Evolutionary conservation across 2,329 filamentous ascomycete species (phyloP), one percentile per base, ranked within the genome.

Genomic region (Rosellinia necatrix): DNA sequence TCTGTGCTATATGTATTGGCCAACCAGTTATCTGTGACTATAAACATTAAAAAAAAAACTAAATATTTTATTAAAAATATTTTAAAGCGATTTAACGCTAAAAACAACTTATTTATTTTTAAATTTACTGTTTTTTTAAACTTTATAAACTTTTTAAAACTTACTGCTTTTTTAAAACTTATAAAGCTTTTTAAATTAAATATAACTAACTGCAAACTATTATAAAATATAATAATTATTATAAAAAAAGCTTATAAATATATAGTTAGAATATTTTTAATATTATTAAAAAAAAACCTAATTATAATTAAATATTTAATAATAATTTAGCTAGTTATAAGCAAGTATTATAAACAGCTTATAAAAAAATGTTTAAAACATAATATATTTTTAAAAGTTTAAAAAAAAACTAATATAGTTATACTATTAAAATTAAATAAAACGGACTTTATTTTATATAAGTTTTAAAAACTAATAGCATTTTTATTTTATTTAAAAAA

Each of bases 21-120:
- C n/a, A n/a, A n/a, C n/a, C n/a, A n/a, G n/a, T n/a, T n/a, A n/a
- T n/a, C n/a, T n/a, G n/a, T n/a, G n/a, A n/a, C n/a, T n/a, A 25
- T 44, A 13, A 46, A 38, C 29, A 2, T 1, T 27, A 43, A 44
- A 51, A 43, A n/a, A n/a, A 37, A 47, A 49, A 55, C 1, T 29
- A 24, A 50, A 50, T 37, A 55, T 17, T 38, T 56, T 30, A 51
- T 21, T 24, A 56, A 56, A 44, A 56, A 21, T 30, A 56, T 44
- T 22, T 44, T 50, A 12, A 32, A 34, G 25, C 19, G 27, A 21
- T 44, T 50, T 51, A 50, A 25, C 7, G 7, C 15, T 24, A 41
- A 50, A 7, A 56, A 56, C 34, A 46, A 55, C 12, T 10, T 54
- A 44, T 22, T 37, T n/a, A 50, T n/a, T n/a, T n/a, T n/a, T n/a